phyloP scores from a whole-genome alignment of 2,329 filamentous ascomycete genomes.

The Fusarium humuli region DNA sequence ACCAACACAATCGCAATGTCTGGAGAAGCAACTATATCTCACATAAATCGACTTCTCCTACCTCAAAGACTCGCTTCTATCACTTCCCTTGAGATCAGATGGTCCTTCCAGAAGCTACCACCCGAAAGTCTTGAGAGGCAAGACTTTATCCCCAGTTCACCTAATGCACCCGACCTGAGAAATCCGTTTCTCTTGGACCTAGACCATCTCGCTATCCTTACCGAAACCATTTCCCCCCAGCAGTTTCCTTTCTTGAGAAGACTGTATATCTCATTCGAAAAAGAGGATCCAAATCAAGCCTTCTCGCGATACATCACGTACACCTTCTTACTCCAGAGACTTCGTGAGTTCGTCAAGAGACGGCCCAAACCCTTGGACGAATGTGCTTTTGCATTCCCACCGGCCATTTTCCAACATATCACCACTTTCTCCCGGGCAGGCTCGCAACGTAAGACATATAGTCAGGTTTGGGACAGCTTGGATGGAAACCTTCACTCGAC shows the following conservation, averaged over 20 bases:
- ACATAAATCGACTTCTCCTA: neutral
- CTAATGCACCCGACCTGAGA: neutral
- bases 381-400: neutral
- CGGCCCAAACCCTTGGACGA: neutral
- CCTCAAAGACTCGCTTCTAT: neutral
- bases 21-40: neutral
- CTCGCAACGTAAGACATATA: neutral
- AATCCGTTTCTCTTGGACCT: neutral
- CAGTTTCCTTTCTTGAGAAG: neutral
- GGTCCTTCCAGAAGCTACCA: neutral
- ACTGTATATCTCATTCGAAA: neutral
- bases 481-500: neutral
- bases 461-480: neutral
- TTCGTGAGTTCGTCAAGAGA: neutral
- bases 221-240: neutral
- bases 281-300: neutral
- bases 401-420: fast-evolving
- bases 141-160: neutral
- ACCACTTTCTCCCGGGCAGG: neutral
- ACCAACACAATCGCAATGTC: neutral
- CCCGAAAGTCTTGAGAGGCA: neutral
- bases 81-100: conserved; percentile 8
- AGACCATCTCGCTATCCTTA: neutral
- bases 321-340: neutral
- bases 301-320: neutral